Evolutionary conservation across 2,329 filamentous ascomycete genomes (phyloP), one percentile per base, ranked within the genome.

Genomic region (Xylariaceae sp.): DNA sequence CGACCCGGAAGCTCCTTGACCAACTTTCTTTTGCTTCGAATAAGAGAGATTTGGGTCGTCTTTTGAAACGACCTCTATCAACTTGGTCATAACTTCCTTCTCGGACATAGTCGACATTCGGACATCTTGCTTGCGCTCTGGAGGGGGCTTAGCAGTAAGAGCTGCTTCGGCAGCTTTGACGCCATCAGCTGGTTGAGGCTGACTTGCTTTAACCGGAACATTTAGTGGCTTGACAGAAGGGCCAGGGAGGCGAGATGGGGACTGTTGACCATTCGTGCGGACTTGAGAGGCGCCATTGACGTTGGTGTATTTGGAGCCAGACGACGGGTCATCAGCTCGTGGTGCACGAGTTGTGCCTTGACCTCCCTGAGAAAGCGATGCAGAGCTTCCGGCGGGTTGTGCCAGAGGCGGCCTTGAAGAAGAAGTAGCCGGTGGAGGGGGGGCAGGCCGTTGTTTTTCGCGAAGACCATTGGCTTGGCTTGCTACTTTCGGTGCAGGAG

Each of bases 11-110:
- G 94, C 94, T 73, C 94, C 94, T 72, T 99, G 94, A 26, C 94
- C 94, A 72, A 99, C 97, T 80, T 99, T 99, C 81, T 96, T 96
- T 74, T 97, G 94, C 77, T 99, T 99, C 67, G 91, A 92, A 76
- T 99, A 99, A 29, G 91, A 96, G 62, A 95, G 78, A 65, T 95
- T 88, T 51, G 94, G 94, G 68, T 95, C 91, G 57, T 96, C 91
- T 71, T 95, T 95, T 59, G 91, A 96, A 1, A 99, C 94, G 6
- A 94, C 92, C 62, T 95, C 89, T 69, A 91, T 88, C 51, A 99
- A 80, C 69, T 91, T 94, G 62, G 89, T 87, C 94, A 99, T 99
- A 54, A 99, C 94, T 71, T 99, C 92, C 61, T 81, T 87, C 74
- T 99, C 94, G 7, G 89, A 89, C 94, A 99, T 97, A 64, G 89